A percentile compares a stretch with the other conserved stretches of the same genome.
These are phyloP conservation scores for Fallopia convolvulus DNA, from an alignment of 148 eudicot genomes.

Conservation along the genomic window DNA sequence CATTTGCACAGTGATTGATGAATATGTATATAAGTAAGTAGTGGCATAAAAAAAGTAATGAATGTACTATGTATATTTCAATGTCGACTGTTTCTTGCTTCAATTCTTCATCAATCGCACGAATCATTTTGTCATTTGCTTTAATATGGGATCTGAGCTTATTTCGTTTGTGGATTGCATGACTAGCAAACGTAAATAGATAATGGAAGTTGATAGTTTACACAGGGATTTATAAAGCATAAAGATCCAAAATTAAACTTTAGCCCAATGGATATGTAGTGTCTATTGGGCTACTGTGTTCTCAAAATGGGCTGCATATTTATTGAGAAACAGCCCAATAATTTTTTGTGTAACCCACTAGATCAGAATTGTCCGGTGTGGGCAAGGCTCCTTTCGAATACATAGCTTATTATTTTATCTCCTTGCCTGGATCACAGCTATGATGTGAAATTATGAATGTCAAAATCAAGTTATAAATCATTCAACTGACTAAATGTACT, in stretches of 20 bases:
- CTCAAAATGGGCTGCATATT: background rate
- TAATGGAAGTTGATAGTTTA: too few species aligned
- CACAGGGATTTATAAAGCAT: too few species aligned
- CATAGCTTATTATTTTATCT: too few species aligned
- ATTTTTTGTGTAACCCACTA: background rate
- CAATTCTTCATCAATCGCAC: background rate
- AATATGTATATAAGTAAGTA: background rate
- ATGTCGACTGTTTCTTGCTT: background rate
- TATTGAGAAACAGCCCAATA: background rate
- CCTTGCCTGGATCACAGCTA: too few species aligned
- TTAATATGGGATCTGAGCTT: background rate
- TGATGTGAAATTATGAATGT: too few species aligned
- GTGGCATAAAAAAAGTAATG: background rate
- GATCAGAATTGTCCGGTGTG: background rate
- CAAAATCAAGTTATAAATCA: too few species aligned
- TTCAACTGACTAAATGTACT: too few species aligned
- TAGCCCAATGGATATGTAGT: background rate
- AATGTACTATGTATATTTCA: background rate
- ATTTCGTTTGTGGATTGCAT: background rate
- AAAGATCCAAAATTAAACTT: background rate
- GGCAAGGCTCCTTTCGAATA: background rate
- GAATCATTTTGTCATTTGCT: background rate
- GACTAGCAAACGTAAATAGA: too few species aligned
- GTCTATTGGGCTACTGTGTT: background rate
- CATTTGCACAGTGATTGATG: background rate